Conservation (phyloP, 768 basidiomycete genomes). For the Tylopilus cervinicoccineus region DNA sequence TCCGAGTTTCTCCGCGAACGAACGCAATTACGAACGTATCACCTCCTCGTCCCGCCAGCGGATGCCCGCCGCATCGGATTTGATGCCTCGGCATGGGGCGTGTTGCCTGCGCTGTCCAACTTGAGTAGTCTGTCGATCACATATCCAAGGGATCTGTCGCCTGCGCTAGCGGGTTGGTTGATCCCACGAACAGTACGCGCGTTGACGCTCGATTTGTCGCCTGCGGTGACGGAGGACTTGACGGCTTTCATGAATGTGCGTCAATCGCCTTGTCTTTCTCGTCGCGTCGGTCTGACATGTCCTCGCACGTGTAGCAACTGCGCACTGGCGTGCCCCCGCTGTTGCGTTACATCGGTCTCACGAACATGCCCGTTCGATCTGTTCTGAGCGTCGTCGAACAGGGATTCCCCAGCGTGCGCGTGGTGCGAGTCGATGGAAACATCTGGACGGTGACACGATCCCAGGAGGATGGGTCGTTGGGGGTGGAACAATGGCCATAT, state of each 20-base stretch:
- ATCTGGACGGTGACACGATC: slow-evolving; percentile 50
- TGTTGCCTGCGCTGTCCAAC: slow-evolving; percentile 53
- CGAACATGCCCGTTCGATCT: slow-evolving; percentile 41
- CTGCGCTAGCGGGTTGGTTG: slow-evolving; percentile 64
- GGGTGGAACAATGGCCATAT: slow-evolving; percentile 56
- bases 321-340: slow-evolving; percentile 51
- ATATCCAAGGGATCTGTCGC: slow-evolving; percentile 59
- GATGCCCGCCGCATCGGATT: slow-evolving; percentile 58
- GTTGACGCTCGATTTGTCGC: slow-evolving; percentile 40
- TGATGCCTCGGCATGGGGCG: slow-evolving; percentile 68
- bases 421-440: slow-evolving; percentile 49
- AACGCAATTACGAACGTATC: slow-evolving; percentile 47
- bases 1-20: slow-evolving; percentile 62
- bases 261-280: background rate
- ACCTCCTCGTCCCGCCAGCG: slow-evolving; percentile 40
- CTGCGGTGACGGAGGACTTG: slow-evolving; percentile 38
- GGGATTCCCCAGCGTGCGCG: slow-evolving; percentile 58
- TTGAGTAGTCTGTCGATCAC: slow-evolving; percentile 56
- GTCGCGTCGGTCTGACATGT: background rate
- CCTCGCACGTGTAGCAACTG: slow-evolving; percentile 44
- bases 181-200: slow-evolving; percentile 53
- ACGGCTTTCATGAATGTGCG: slow-evolving; percentile 40
- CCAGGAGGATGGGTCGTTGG: slow-evolving; percentile 30
- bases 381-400: slow-evolving; percentile 46
- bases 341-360: slow-evolving; percentile 54